Base-by-base conservation (phyloP, 345 rosid species). In the Acer campestre region DNA sequence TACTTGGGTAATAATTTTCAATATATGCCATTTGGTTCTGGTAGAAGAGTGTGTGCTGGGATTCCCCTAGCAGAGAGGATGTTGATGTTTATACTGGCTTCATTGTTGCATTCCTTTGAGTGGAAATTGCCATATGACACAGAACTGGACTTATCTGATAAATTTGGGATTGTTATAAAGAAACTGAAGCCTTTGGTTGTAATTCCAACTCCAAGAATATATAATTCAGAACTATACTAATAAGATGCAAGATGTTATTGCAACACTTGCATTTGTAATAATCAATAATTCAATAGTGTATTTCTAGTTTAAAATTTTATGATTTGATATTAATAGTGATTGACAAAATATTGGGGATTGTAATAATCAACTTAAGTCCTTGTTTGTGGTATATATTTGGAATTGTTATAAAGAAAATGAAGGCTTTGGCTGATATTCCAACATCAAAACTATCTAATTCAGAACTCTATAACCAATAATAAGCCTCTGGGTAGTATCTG, bases 1-100 rank as follows among this genome's bases (percentile, higher is more conserved):
- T 88, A 70, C 13, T 38, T 25, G 3, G 88, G 88, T 2, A 85
- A 77, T 10, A 67, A 80, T 27, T 80, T 82, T 22, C 40, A 16
- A 0, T 88, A 80, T 46, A 20, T 84, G 3, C 88, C 91, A 1
- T 88, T 88, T 25, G 89, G 91, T 44, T 76, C 88, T 0, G 88
- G 89, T 0, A 74, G 87, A 56, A 78, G 91, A 55, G 65, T 78
- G 1, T 88, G 89, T 44, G 76, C 84, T 0, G 89, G 91, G 53
- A 55, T 81, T 10, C 72, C 80, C 6, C 51, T 81, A 35, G 89
- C 82, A 0, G 84, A 84, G 80, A 88, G 62, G 77, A 86, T 81
- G 88, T 29, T 81, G 4, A 68, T 77, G 85, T 76, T 62, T 56
- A 3, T 70, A 2, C 6, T 85, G 40, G 88, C 87, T 0, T 55